These are phyloP conservation scores for Populus deltoides DNA, from an alignment of 345 rosid species.

Conservation along the genomic window DNA sequence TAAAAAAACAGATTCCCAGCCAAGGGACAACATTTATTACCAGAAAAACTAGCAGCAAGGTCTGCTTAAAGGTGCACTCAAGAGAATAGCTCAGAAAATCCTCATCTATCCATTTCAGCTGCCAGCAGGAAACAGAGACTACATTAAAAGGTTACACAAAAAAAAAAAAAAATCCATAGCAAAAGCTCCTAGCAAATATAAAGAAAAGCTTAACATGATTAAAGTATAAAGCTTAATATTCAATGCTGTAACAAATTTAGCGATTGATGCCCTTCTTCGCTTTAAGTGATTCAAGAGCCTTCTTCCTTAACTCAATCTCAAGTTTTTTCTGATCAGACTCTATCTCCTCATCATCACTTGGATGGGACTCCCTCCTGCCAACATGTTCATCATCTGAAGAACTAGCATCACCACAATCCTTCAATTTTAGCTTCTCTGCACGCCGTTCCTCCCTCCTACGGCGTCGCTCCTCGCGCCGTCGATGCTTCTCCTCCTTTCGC, in stretches of 20 bases:
- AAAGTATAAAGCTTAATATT: slow-evolving; percentile 23
- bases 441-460: slow-evolving; percentile 71
- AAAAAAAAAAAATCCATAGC: slow-evolving; percentile 29
- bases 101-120: slow-evolving; percentile 80
- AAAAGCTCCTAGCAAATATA: slow-evolving; percentile 25
- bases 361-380: slow-evolving; percentile 26
- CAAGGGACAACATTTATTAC: slow-evolving; percentile 58
- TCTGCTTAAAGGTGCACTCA: slow-evolving; percentile 74
- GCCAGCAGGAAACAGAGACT: slow-evolving; percentile 82
- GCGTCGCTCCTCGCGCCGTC: slow-evolving; percentile 69
- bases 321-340: slow-evolving; percentile 69
- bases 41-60: slow-evolving; percentile 68
- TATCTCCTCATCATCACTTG: slow-evolving; percentile 40
- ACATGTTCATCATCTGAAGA: slow-evolving; percentile 51
- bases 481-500: slow-evolving; percentile 81
- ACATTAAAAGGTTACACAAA: slow-evolving; percentile 49
- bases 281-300: slow-evolving; percentile 88
- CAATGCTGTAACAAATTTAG: slow-evolving; percentile 37
- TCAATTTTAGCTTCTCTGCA: slow-evolving; percentile 61
- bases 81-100: slow-evolving; percentile 73
- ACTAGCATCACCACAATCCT: slow-evolving; percentile 40
- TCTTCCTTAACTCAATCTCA: slow-evolving; percentile 88
- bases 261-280: slow-evolving; percentile 79
- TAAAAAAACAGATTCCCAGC: slow-evolving; percentile 27
- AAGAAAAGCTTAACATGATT: slow-evolving; percentile 22